Conservation (phyloP, 306 rosid species). For the Leucaena leucocephala region DNA sequence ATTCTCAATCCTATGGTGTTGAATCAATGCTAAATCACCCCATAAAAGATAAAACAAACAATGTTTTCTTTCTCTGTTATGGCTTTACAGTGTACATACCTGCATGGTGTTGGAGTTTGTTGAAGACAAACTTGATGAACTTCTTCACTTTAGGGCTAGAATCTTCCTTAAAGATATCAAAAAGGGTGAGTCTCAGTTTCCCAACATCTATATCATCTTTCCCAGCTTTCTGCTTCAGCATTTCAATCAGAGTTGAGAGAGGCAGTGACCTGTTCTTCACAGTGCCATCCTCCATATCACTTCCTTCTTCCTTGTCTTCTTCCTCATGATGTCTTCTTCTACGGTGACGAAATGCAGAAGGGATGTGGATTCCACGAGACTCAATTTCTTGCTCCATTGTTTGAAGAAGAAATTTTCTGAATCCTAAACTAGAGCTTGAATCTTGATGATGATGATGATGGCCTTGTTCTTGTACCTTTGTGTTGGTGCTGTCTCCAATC, state of each 20-base stretch:
- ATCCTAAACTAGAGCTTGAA: slow-evolving; percentile 39
- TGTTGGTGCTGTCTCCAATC: slow-evolving; percentile 72
- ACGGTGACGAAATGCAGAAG: not conserved
- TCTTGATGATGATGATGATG: not conserved
- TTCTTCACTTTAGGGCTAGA: slow-evolving; percentile 82
- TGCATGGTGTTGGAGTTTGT: slow-evolving; percentile 45
- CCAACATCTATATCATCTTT: slow-evolving; percentile 60
- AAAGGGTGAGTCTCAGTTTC: slow-evolving; percentile 68
- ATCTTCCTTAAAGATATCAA: slow-evolving; percentile 66
- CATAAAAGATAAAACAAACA: too few relatives aligned
- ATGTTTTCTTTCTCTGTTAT: not conserved
- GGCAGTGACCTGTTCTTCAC: slow-evolving; percentile 64
- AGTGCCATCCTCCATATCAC: slow-evolving; percentile 26
- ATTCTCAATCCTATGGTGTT: not conserved
- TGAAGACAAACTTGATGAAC: slow-evolving; percentile 59
- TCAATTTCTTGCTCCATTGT: slow-evolving; percentile 39
- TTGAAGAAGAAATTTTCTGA: slow-evolving; percentile 46
- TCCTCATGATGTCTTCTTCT: not conserved
- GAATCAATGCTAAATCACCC: too few relatives aligned
- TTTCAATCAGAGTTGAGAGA: slow-evolving; percentile 60
- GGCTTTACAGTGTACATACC: not conserved
- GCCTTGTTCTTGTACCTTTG: not conserved
- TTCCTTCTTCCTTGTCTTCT: slow-evolving; percentile 36
- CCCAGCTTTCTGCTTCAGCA: slow-evolving; percentile 47
- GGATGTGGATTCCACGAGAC: slow-evolving; percentile 54